Conservation (phyloP, 805 yeast genomes). For the Suhomyces sp. region DNA sequence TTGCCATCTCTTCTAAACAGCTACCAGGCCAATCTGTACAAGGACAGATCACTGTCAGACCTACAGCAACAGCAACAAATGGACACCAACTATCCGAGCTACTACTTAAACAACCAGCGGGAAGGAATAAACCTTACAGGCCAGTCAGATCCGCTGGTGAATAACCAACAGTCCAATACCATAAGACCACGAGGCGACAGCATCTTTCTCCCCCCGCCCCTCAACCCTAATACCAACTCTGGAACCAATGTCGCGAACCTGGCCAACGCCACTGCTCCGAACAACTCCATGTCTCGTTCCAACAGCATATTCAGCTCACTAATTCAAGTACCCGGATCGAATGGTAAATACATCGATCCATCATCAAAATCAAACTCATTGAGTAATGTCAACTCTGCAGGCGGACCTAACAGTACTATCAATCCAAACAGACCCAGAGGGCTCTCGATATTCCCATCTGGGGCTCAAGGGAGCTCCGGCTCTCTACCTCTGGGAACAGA, state of each 20-base stretch:
- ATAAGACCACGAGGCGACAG: slow-evolving; percentile 37
- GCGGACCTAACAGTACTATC: slow-evolving; percentile 6
- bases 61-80: slow-evolving; percentile 1
- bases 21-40: slow-evolving; percentile 10
- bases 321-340: slow-evolving; percentile 38
- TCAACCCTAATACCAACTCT: slow-evolving; percentile 12
- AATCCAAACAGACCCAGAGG: slow-evolving; percentile 13
- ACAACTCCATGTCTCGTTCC: slow-evolving; percentile 19
- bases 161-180: slow-evolving; percentile 6
- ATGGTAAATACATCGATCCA: slow-evolving; percentile 29
- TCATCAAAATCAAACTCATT: not conserved
- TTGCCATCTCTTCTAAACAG: slow-evolving; percentile 23
- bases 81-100: slow-evolving; percentile 8
- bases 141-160: not conserved
- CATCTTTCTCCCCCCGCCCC: slow-evolving; percentile 38
- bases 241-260: not conserved
- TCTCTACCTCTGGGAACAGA: slow-evolving; percentile 10
- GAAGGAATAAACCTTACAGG: not conserved
- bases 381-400: slow-evolving; percentile 6
- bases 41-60: not conserved
- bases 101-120: slow-evolving; percentile 5
- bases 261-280: slow-evolving; percentile 4
- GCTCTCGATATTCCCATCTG: slow-evolving; percentile 17
- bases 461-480: slow-evolving; percentile 2
- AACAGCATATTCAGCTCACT: slow-evolving; percentile 39